phyloP scores from a whole-genome alignment of 208 protist genomes.

The Leptomonas pyrrhocoris region DNA sequence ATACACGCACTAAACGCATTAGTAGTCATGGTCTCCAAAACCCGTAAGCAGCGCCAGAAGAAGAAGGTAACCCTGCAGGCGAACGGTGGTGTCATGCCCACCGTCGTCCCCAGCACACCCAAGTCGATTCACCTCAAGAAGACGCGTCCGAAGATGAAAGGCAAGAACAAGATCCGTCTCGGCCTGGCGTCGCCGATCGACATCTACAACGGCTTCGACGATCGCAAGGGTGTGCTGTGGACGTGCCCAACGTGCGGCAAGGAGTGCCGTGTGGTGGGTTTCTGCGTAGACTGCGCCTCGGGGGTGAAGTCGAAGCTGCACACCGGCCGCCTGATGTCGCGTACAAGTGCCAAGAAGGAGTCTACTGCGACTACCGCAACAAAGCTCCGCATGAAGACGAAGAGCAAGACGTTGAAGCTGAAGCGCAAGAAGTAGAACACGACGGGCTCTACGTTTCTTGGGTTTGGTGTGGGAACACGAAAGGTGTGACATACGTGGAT shows the following conservation, averaged over 20 bases:
- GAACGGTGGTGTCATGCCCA: slow-evolving; percentile 70
- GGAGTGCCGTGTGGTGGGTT: slow-evolving; percentile 82
- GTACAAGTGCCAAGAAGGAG: slow-evolving; percentile 44
- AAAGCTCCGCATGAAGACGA: slow-evolving; percentile 41
- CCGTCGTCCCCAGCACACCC: slow-evolving; percentile 59
- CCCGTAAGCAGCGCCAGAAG: slow-evolving; percentile 83
- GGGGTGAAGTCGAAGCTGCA: slow-evolving; percentile 70
- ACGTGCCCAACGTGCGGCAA: slow-evolving; percentile 69
- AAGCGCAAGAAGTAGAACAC: slow-evolving; percentile 59
- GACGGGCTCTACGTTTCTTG: too few species aligned
- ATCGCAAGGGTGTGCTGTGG: slow-evolving; percentile 85
- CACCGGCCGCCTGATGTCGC: slow-evolving; percentile 59
- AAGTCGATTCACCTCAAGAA: slow-evolving; percentile 91
- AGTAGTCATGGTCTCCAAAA: slow-evolving; percentile 88
- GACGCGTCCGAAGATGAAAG: slow-evolving; percentile 88
- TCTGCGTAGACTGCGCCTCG: slow-evolving; percentile 83
- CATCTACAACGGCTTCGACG: slow-evolving; percentile 88
- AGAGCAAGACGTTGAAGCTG: slow-evolving; percentile 52
- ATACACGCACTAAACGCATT: background rate
- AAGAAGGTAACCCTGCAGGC: slow-evolving; percentile 65
- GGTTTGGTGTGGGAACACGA: too few species aligned
- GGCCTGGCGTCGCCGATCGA: slow-evolving; percentile 82
- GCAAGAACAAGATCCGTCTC: slow-evolving; percentile 90
- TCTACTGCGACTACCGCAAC: slow-evolving; percentile 11
- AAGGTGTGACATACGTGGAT: too few species aligned